Conservation (phyloP, 208 protist species). For the Wallacemonas sp. region DNA sequence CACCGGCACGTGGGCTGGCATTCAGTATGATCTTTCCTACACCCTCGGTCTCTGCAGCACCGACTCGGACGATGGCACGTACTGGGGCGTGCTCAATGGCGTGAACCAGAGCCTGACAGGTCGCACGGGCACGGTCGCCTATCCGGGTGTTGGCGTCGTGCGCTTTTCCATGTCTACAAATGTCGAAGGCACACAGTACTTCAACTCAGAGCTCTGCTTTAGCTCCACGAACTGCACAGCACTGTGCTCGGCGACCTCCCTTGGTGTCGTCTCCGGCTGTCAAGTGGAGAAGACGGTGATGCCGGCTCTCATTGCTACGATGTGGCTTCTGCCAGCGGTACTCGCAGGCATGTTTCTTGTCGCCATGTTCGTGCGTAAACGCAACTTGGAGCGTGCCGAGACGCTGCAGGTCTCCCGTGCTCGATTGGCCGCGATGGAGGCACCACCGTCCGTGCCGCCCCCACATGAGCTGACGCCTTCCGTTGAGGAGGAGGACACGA, state of each 20-base stretch:
- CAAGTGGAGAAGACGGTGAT: constrained; percentile 30
- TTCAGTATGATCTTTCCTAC: constrained; percentile 41
- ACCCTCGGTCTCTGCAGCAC: constrained; percentile 30
- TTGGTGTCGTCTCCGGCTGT: constrained; percentile 36
- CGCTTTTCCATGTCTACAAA: constrained; percentile 20
- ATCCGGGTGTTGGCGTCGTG: constrained; percentile 23
- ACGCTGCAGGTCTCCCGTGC: constrained; percentile 3
- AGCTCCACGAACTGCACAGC: constrained; percentile 33
- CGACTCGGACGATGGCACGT: constrained; percentile 25
- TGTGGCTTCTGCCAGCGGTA: constrained; percentile 33
- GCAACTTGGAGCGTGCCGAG: constrained; percentile 20
- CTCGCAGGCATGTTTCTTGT: constrained; percentile 30
- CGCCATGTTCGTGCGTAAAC: constrained; percentile 34
- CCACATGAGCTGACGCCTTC: not conserved
- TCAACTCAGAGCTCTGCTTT: constrained; percentile 44
- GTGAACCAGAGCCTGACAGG: constrained; percentile 21
- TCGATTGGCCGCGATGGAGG: not conserved
- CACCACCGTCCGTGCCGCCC: not conserved
- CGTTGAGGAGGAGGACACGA: not conserved
- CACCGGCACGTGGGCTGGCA: constrained; percentile 45
- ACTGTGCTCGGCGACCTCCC: constrained; percentile 27
- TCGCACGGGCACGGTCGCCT: constrained; percentile 20
- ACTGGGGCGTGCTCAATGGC: constrained; percentile 40
- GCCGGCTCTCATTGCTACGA: constrained; percentile 30
- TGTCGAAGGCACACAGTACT: constrained; percentile 26